A percentile compares a stretch with the other conserved stretches of the same genome.
phyloP scores from a whole-genome alignment of 164 flowering plant genomes.

The Berberis vulgaris region DNA sequence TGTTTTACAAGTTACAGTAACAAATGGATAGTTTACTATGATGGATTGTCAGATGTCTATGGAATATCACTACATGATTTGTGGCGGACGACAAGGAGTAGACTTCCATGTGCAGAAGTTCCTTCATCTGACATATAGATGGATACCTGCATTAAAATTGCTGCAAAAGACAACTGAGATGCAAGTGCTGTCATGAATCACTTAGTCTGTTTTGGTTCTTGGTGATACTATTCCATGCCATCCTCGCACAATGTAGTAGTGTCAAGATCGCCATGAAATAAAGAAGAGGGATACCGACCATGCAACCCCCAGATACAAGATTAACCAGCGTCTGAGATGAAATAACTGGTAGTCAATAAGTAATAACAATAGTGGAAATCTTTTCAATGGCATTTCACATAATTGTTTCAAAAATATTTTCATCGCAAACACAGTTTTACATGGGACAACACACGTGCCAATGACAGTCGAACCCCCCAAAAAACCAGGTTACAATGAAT shows the following conservation, averaged over 20 bases:
- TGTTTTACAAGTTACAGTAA: no score
- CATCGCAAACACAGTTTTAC: neutral
- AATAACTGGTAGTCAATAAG: constrained; percentile 3
- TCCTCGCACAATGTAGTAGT: constrained; percentile 59
- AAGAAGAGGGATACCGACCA: constrained; percentile 73
- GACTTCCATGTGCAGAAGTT: no score
- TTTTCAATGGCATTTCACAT: neutral
- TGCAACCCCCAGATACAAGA: constrained; percentile 69
- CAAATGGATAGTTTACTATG: no score
- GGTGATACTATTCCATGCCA: constrained; percentile 57
- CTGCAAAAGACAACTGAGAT: neutral
- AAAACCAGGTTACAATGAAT: no score
- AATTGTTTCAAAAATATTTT: neutral
- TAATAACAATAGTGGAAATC: neutral
- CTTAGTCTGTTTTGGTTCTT: constrained; percentile 25
- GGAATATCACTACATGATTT: no score
- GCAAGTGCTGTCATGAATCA: neutral
- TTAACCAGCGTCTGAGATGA: constrained; percentile 62
- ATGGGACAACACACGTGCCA: neutral
- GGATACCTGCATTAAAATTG: no score
- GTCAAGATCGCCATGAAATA: constrained; percentile 48
- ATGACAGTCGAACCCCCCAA: neutral
- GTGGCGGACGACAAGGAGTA: no score
- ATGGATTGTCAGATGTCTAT: no score
- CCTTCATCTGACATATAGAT: no score